phyloP scores from a whole-genome alignment of 257 asterid species.

The Perilla frutescens region DNA sequence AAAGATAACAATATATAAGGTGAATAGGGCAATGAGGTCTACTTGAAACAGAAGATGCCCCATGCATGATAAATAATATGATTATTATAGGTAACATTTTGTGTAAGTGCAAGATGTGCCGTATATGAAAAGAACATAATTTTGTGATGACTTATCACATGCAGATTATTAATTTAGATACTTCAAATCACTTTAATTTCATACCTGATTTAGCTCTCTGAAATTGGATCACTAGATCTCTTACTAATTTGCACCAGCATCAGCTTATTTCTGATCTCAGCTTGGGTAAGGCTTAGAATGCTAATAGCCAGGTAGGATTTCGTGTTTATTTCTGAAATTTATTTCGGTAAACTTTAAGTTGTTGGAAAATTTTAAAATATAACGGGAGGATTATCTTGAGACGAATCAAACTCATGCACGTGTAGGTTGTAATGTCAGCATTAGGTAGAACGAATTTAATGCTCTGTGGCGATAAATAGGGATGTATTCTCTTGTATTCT shows the following conservation, averaged over 20 bases:
- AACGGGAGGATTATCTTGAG: neutral
- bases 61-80: neutral
- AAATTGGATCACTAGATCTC: neutral
- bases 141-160: neutral
- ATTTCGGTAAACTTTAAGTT: neutral
- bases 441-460: neutral
- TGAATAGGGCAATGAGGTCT: neutral
- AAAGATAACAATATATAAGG: neutral
- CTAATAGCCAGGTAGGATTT: neutral
- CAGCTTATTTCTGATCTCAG: neutral
- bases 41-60: neutral
- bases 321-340: neutral
- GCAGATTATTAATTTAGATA: neutral
- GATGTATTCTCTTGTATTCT: neutral
- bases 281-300: neutral
- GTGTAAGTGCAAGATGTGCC: too few relatives aligned
- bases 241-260: neutral
- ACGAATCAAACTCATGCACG: neutral
- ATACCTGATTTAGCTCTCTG: neutral
- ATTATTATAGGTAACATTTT: too few relatives aligned
- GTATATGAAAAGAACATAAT: neutral
- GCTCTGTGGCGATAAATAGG: neutral
- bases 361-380: neutral
- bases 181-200: neutral
- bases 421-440: constrained; percentile 9